Evolutionary conservation across 495 filamentous ascomycete species (phyloP).

Genomic region (Aspergillus sclerotioniger): DNA sequence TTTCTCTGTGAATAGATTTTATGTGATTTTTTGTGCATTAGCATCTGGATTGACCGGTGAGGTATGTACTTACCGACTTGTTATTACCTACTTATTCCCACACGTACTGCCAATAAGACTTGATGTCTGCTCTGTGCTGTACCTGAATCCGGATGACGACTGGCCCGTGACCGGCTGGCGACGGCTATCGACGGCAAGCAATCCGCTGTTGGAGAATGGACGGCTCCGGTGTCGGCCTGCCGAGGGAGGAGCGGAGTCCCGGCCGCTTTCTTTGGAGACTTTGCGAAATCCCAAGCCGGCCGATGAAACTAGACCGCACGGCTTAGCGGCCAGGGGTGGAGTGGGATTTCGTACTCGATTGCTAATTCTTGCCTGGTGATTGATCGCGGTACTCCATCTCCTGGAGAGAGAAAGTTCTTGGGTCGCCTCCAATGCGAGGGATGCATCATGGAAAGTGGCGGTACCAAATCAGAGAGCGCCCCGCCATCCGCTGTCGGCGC

Average conservation of each 20-base stretch:
- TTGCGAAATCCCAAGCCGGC: not conserved
- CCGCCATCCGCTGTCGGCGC: conserved; percentile 8
- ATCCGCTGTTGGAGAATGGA: not conserved
- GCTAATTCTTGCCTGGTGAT: conserved; percentile 8
- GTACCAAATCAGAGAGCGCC: conserved; percentile 1
- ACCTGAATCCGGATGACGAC: not conserved
- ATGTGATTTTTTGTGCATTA: not conserved
- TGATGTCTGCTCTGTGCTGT: not conserved
- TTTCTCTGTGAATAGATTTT: not conserved
- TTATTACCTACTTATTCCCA: no score
- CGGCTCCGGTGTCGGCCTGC: conserved; percentile 15
- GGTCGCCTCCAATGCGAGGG: not conserved
- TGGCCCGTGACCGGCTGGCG: not conserved
- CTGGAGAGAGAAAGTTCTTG: no score
- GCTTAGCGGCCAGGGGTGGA: not conserved
- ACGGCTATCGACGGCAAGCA: conserved; percentile 6
- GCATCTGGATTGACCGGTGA: not conserved
- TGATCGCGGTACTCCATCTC: not conserved
- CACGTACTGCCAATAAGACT: no score
- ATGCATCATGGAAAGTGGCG: not conserved
- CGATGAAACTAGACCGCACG: not conserved
- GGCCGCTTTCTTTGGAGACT: no score
- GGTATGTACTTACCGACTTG: no score
- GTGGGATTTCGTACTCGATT: not conserved
- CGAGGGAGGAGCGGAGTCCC: not conserved